Percentiles rank a stretch among this genome's conserved stretches.
These are phyloP conservation scores for Xenosphaeropsis pyriputrescens DNA, from an alignment of 2,329 filamentous ascomycete genomes.

Conservation along the genomic window DNA sequence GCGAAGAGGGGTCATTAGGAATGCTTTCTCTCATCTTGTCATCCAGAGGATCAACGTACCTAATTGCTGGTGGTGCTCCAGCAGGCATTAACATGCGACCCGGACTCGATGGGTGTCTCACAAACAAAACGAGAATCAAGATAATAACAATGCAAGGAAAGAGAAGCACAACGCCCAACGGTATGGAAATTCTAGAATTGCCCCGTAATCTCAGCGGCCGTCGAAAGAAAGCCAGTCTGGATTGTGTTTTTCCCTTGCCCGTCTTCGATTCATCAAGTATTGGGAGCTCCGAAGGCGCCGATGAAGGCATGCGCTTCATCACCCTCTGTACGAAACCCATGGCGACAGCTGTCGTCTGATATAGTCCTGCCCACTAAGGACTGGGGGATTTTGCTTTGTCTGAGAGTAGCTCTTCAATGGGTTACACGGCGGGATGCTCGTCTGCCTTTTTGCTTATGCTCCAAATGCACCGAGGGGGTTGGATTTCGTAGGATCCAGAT, in stretches of 20 bases:
- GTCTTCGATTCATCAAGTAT: conserved; percentile 26
- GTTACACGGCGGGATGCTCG: too few relatives aligned
- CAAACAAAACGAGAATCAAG: conserved; percentile 78
- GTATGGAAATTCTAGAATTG: conserved; percentile 86
- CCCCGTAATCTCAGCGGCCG: conserved; percentile 78
- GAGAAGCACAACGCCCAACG: conserved; percentile 79
- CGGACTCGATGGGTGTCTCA: conserved; percentile 72
- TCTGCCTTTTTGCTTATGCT: too few relatives aligned
- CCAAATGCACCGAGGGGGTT: too few relatives aligned
- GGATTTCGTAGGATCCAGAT: too few relatives aligned
- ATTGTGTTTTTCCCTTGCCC: conserved; percentile 22
- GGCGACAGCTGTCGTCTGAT: conserved; percentile 5
- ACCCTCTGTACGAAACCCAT: conserved; percentile 39
- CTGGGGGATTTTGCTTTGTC: too few relatives aligned
- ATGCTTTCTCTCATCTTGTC: neutral
- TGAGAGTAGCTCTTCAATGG: too few relatives aligned
- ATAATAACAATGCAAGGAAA: conserved; percentile 88
- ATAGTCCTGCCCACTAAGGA: conserved; percentile 5
- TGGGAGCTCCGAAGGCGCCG: conserved; percentile 23
- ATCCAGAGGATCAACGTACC: conserved; percentile 33
- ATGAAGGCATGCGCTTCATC: conserved; percentile 32
- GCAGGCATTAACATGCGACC: conserved; percentile 77
- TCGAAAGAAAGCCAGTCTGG: conserved; percentile 65
- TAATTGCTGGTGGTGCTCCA: conserved; percentile 75
- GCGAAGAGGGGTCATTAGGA: too few relatives aligned